Evolutionary conservation across 345 rosid species (phyloP).

Genomic region (Leavenworthia alabamica): DNA sequence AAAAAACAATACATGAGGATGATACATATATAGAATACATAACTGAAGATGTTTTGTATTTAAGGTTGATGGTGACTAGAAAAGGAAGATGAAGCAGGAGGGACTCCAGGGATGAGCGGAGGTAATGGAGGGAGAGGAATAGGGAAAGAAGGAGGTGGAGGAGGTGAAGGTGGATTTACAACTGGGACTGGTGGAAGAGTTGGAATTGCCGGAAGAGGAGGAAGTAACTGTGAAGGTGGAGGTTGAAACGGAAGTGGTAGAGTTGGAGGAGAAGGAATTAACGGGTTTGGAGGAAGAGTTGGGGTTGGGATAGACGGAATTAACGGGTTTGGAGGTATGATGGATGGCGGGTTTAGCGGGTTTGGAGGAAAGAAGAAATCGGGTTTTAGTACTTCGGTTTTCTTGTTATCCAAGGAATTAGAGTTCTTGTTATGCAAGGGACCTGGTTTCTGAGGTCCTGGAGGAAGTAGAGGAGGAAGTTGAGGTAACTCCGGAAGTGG

Average conservation of each 20-base stretch:
- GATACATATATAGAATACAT: slow-evolving; percentile 15
- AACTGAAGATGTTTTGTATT: background rate
- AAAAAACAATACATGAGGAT: background rate
- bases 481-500: slow-evolving; percentile 42
- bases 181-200: slow-evolving; percentile 19
- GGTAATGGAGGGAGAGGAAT: slow-evolving; percentile 12
- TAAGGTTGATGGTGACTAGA: slow-evolving; percentile 22
- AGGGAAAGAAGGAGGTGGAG: slow-evolving; percentile 23
- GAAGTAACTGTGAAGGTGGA: slow-evolving; percentile 28
- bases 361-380: slow-evolving; percentile 27
- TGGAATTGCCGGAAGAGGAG: slow-evolving; percentile 32
- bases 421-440: slow-evolving; percentile 17
- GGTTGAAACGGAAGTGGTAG: slow-evolving; percentile 31
- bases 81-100: slow-evolving; percentile 38
- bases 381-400: slow-evolving; percentile 9
- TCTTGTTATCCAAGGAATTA: slow-evolving; percentile 7
- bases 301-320: slow-evolving; percentile 26
- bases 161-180: slow-evolving; percentile 33
- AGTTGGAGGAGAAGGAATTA: slow-evolving; percentile 50
- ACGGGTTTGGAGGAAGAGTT: slow-evolving; percentile 23
- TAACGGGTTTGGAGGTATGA: slow-evolving; percentile 27
- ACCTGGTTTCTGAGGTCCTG: background rate
- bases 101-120: background rate
- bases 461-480: slow-evolving; percentile 26
- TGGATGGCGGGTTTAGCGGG: slow-evolving; percentile 27